Evolutionary conservation across 805 yeast species (phyloP).

Genomic region (Alloascoidea africana): DNA sequence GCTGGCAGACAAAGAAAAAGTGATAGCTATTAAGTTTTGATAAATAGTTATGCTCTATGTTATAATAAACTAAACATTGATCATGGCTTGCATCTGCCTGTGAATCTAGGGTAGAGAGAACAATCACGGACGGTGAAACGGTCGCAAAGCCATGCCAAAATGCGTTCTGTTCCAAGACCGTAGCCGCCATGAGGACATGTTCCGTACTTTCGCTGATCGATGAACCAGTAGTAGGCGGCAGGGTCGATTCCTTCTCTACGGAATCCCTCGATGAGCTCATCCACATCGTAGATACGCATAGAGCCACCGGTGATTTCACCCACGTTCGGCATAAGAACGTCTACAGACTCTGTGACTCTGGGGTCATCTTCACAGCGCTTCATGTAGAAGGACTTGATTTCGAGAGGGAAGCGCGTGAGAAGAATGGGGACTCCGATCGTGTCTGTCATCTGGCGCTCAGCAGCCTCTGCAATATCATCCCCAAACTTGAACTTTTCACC

Average conservation of each 20-base stretch:
- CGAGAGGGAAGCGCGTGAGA: slow-evolving; percentile 90
- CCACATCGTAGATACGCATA: slow-evolving; percentile 80
- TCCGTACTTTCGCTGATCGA: slow-evolving; percentile 92
- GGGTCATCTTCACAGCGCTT: slow-evolving; percentile 78
- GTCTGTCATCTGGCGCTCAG: slow-evolving; percentile 98
- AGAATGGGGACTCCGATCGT: slow-evolving; percentile 85
- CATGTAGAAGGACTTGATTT: slow-evolving; percentile 97
- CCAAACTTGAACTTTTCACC: slow-evolving; percentile 90
- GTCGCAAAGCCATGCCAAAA: slow-evolving; percentile 95
- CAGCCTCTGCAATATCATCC: slow-evolving; percentile 99
- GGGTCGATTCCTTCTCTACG: slow-evolving; percentile 83
- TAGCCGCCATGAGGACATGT: slow-evolving; percentile 98
- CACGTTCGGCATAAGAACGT: slow-evolving; percentile 96
- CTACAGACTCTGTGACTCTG: slow-evolving; percentile 95
- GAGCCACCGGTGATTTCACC: slow-evolving; percentile 99
- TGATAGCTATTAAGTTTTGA: slow-evolving; percentile 4
- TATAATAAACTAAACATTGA: neutral
- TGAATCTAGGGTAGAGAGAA: slow-evolving; percentile 91
- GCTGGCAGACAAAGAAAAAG: slow-evolving; percentile 48
- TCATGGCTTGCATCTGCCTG: slow-evolving; percentile 95
- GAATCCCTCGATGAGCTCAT: slow-evolving; percentile 81
- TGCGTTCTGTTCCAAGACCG: slow-evolving; percentile 96
- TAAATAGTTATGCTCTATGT: slow-evolving; percentile 3
- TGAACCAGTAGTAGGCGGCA: slow-evolving; percentile 87
- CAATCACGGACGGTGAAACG: slow-evolving; percentile 98